These are phyloP conservation scores for Flueggea neowawraea DNA, from an alignment of 441 rosid species.

Conservation along the genomic window DNA sequence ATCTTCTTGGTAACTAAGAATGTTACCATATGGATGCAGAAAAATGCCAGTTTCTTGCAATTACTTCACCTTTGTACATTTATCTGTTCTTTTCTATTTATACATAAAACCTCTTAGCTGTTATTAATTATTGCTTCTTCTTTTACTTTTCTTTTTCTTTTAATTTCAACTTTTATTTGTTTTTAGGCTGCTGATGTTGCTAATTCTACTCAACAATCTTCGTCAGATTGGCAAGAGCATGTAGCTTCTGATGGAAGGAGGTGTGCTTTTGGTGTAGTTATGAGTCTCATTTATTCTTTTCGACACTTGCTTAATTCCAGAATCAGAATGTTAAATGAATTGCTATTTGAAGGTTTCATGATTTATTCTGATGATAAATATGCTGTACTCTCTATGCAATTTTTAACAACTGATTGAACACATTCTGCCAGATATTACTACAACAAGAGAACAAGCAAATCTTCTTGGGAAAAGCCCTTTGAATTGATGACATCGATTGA, in stretches of 20 bases:
- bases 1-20: too few species aligned
- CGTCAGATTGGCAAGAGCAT: constrained; percentile 98
- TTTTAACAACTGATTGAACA: constrained; percentile 1
- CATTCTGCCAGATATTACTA: constrained; percentile 74
- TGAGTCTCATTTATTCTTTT: constrained; percentile 5
- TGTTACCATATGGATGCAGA: too few species aligned
- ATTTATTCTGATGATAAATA: neutral
- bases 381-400: neutral
- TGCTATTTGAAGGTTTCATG: neutral
- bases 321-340: neutral
- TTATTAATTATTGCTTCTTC: neutral
- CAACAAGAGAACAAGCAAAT: constrained; percentile 88
- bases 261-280: constrained; percentile 34
- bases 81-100: too few species aligned
- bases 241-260: constrained; percentile 85
- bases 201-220: constrained; percentile 42
- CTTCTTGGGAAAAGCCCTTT: constrained; percentile 98
- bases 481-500: constrained; percentile 98
- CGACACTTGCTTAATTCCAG: neutral
- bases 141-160: neutral
- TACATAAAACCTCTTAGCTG: neutral
- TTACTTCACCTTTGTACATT: too few species aligned
- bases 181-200: constrained; percentile 38
- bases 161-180: constrained; percentile 5
- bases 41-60: too few species aligned